Conservation (phyloP, 2,329 filamentous ascomycete genomes). For the Thielaviopsis euricoi region DNA sequence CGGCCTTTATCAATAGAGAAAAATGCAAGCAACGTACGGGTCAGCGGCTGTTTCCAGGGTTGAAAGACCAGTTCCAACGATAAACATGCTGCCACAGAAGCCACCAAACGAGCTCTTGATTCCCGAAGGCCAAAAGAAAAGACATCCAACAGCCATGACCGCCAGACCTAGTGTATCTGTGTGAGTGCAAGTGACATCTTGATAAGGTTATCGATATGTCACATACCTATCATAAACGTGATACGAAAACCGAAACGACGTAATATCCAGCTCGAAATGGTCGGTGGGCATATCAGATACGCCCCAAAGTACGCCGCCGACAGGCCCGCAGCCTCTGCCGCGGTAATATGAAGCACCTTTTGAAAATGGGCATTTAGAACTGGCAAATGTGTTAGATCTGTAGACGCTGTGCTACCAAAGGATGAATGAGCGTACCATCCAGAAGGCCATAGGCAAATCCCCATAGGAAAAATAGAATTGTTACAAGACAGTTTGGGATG, state of each 20-base stretch:
- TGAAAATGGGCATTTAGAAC: conserved; percentile 36
- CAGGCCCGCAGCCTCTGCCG: conserved; percentile 28
- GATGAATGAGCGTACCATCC: conserved; percentile 15
- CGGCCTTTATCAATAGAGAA: background rate
- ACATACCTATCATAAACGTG: conserved; percentile 43
- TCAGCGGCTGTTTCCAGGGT: conserved; percentile 66
- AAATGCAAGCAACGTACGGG: conserved; percentile 31
- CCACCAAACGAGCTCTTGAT: conserved; percentile 53
- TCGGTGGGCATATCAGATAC: conserved; percentile 23
- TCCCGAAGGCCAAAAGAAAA: conserved; percentile 34
- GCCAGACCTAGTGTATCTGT: conserved; percentile 27
- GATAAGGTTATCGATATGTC: background rate
- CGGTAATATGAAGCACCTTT: conserved; percentile 26
- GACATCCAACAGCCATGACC: conserved; percentile 48
- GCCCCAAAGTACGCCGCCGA: conserved; percentile 36
- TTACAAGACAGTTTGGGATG: conserved; percentile 17
- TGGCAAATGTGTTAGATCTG: background rate
- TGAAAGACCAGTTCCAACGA: conserved; percentile 56
- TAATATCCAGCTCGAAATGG: conserved; percentile 34
- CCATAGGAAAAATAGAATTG: conserved; percentile 30
- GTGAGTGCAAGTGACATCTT: background rate
- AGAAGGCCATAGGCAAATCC: conserved; percentile 30
- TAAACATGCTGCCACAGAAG: conserved; percentile 57
- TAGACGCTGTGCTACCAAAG: background rate
- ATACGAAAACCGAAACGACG: conserved; percentile 48